Base-by-base conservation (phyloP, 192 early-diverging fungal species). In the Pecoramyces ruminantium region DNA sequence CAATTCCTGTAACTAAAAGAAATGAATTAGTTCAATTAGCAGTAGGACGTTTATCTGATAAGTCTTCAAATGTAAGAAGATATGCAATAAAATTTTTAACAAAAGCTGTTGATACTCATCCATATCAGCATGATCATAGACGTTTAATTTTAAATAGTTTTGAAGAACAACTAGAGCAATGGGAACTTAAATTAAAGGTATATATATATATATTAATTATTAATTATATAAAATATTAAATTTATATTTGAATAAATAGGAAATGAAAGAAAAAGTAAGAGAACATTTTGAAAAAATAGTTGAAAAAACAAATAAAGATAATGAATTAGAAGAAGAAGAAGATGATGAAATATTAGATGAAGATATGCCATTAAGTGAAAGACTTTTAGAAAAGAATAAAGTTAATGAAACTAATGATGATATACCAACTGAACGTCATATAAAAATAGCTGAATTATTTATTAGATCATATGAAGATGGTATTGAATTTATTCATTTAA, bases 41-140 rank as follows among this genome's bases (percentile, higher is more conserved):
- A 8, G 89, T 93, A 38, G 91, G 92, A 28, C 88, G 95, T 38
- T 86, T 98, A 29, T 90, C 95, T 42, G 98, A 99, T 85, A 98
- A 97, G 84, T 93, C 93, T 51, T 92, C 92, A 80, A 90, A 88
- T 78, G 95, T 98, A 4, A 92, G 98, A 38, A 96, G 93, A 82
- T 92, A 95, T 81, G 95, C 98, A 0, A 93, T 98, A 78, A 95
- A 95, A 81, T 89, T 94, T 0, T 83, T 99, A 29, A 89, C 93
- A 11, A 85, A 90, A 28, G 87, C 97, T 80, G 90, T 99, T 28
- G 86, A 93, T 38, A 94, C 95, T 0, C 96, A 95, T 34, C 98
- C 97, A 28, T 99, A 94, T 83, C 89, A 91, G 27, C 89, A 94
- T 80, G 94, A 98, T 81, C 93, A 95, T 38, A 95, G 95, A 0